phyloP scores from a whole-genome alignment of 2,329 filamentous ascomycete genomes.

The Dactylellina parvicollis region DNA sequence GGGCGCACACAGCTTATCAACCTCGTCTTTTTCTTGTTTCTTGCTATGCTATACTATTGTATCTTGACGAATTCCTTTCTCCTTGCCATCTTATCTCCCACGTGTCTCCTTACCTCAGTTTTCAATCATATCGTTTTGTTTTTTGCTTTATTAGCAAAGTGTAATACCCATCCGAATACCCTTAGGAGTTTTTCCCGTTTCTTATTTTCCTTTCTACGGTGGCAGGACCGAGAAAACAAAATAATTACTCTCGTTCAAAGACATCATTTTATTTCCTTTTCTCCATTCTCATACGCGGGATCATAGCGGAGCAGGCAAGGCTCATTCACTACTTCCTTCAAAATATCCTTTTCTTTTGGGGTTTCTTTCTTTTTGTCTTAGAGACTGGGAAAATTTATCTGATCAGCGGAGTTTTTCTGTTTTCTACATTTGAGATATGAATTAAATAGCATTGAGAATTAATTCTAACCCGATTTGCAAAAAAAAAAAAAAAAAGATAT shows the following conservation, averaged over 20 bases:
- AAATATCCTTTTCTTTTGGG: background rate
- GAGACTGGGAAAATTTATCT: slow-evolving; percentile 48
- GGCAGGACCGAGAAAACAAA: slow-evolving; percentile 34
- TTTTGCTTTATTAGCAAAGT: slow-evolving; percentile 37
- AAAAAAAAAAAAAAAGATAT: slow-evolving; percentile 43
- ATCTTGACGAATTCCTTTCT: slow-evolving; percentile 46
- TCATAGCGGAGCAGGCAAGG: slow-evolving; percentile 51
- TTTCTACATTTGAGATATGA: slow-evolving; percentile 8
- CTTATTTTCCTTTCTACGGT: slow-evolving; percentile 25
- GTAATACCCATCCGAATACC: slow-evolving; percentile 55
- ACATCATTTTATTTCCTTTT: slow-evolving; percentile 21
- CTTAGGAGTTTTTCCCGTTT: slow-evolving; percentile 43
- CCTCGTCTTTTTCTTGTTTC: too few relatives aligned
- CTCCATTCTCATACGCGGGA: slow-evolving; percentile 35
- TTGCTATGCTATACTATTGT: slow-evolving; percentile 24
- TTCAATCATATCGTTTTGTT: slow-evolving; percentile 20
- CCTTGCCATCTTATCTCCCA: slow-evolving; percentile 7
- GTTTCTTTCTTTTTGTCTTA: slow-evolving; percentile 44
- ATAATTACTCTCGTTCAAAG: slow-evolving; percentile 50
- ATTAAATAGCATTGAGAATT: slow-evolving; percentile 35
- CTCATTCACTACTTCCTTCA: slow-evolving; percentile 37
- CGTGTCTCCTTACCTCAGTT: slow-evolving; percentile 35
- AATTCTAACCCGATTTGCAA: slow-evolving; percentile 10
- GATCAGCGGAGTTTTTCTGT: slow-evolving; percentile 48
- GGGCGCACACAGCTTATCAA: slow-evolving; percentile 46